These are phyloP conservation scores for Diaporthe longicolla DNA, from an alignment of 2,329 filamentous ascomycete species.

Conservation along the genomic window DNA sequence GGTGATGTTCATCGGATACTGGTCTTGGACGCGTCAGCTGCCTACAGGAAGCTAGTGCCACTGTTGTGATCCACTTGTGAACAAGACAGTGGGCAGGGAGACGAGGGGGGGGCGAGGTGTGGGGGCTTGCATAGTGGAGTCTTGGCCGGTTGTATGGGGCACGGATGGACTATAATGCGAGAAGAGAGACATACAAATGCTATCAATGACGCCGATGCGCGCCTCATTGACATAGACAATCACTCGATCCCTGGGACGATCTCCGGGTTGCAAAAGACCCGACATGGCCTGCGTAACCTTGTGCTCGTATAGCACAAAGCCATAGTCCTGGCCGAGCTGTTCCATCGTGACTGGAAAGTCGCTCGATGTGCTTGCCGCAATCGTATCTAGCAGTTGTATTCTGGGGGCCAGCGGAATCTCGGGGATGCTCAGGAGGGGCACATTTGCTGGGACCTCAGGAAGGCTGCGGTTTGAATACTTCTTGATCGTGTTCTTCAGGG, in stretches of 20 bases:
- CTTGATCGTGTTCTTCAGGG: conserved; percentile 56
- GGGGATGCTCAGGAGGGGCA: conserved; percentile 52
- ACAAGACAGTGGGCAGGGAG: no score
- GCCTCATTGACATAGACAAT: conserved; percentile 62
- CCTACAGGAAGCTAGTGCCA: not conserved
- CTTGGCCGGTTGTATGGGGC: not conserved
- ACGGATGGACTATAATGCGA: not conserved
- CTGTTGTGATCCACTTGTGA: no score
- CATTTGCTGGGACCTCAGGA: conserved; percentile 53
- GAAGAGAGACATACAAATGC: conserved; percentile 52
- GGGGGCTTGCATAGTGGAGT: not conserved
- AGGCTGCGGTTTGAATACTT: conserved; percentile 55
- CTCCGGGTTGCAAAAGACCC: conserved; percentile 58
- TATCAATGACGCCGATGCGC: conserved; percentile 61
- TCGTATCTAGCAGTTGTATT: conserved; percentile 55
- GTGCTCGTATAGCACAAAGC: conserved; percentile 60
- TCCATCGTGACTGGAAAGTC: conserved; percentile 60
- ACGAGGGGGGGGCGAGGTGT: no score
- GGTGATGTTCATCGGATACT: conserved; percentile 53
- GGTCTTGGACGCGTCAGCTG: conserved; percentile 14
- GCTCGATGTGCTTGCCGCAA: conserved; percentile 46
- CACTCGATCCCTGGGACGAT: conserved; percentile 60
- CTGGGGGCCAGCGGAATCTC: conserved; percentile 56
- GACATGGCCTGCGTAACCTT: conserved; percentile 45
- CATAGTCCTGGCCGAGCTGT: conserved; percentile 58